Percentiles rank a stretch among this genome's conserved stretches.
Conservation (phyloP, 2,329 filamentous ascomycete species). For the Incumbomyces delicatus region DNA sequence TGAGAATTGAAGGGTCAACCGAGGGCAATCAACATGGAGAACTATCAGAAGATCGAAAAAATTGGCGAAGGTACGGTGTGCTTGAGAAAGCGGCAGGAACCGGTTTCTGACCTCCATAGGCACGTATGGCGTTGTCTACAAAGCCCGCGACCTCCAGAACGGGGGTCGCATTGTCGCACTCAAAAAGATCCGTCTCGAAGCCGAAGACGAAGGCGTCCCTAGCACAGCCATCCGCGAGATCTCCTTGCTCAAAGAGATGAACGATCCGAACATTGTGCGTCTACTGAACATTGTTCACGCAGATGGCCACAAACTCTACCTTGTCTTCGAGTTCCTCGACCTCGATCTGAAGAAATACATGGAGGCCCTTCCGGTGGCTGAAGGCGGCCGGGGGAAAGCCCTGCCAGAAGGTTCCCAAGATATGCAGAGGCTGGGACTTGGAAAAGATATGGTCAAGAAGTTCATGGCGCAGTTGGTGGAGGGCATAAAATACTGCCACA, state of each 20-base stretch:
- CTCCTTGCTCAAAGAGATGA: constrained; percentile 88
- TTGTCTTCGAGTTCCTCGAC: constrained; percentile 86
- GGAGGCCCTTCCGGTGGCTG: constrained; percentile 75
- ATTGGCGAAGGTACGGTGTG: constrained; percentile 71
- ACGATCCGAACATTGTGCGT: constrained; percentile 78
- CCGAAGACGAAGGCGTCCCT: constrained; percentile 87
- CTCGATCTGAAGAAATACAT: constrained; percentile 93
- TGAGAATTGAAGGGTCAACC: not conserved
- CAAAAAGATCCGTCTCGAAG: constrained; percentile 92
- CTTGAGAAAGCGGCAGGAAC: not conserved
- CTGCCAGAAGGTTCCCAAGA: constrained; percentile 66
- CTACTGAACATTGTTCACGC: constrained; percentile 89
- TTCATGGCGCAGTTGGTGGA: constrained; percentile 85
- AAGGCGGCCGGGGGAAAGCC: constrained; percentile 76
- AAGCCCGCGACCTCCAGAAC: constrained; percentile 75
- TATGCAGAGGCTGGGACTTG: constrained; percentile 60
- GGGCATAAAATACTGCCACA: constrained; percentile 79
- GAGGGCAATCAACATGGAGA: constrained; percentile 57
- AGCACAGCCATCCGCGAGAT: constrained; percentile 92
- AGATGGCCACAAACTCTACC: constrained; percentile 88
- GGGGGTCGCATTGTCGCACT: constrained; percentile 78
- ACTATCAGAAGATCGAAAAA: constrained; percentile 95
- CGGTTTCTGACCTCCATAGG: constrained; percentile 43
- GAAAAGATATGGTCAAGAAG: constrained; percentile 75
- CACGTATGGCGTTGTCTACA: constrained; percentile 93